Percentiles rank a stretch among this genome's conserved stretches.
Evolutionary conservation across 1,139 yeast species (phyloP).

Genomic region (Protomyces arabidopsidicola): DNA sequence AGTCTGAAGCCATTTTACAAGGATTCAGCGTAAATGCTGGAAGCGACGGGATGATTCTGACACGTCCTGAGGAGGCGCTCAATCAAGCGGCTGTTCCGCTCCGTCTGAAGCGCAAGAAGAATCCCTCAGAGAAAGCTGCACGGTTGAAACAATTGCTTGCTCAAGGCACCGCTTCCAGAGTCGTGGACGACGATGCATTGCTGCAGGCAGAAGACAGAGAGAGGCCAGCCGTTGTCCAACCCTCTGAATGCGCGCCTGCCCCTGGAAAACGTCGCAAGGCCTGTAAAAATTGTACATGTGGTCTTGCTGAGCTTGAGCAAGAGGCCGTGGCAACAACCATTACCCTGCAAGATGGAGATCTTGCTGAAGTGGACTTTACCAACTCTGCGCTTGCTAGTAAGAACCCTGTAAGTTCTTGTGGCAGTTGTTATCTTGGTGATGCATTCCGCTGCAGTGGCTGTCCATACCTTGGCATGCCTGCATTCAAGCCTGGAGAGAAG

Average conservation of each 20-base stretch:
- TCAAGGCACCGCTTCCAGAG: conserved; percentile 34
- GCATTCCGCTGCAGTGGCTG: conserved; percentile 98
- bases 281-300: conserved; percentile 97
- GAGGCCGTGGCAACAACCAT: conserved; percentile 43
- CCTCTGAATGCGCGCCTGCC: conserved; percentile 45
- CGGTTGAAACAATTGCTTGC: conserved; percentile 38
- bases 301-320: conserved; percentile 65
- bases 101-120: conserved; percentile 11
- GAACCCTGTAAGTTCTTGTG: conserved; percentile 78
- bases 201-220: conserved; percentile 39
- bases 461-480: conserved; percentile 93
- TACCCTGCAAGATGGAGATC: conserved; percentile 58
- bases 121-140: conserved; percentile 8
- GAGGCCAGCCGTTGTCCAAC: conserved; percentile 42
- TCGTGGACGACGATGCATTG: conserved; percentile 49
- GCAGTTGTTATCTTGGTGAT: conserved; percentile 93
- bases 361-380: conserved; percentile 85
- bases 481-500: conserved; percentile 88
- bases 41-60: conserved; percentile 19
- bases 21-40: conserved; percentile 17
- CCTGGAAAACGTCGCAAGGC: conserved; percentile 57
- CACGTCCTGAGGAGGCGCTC: conserved; percentile 6
- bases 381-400: conserved; percentile 63
- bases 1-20: conserved; percentile 16
- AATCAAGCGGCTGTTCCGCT: conserved; percentile 9